A percentile compares a stretch with the other conserved stretches of the same genome.
Evolutionary conservation across 768 basidiomycete genomes (phyloP).

Genomic region (Agrocybe praecox): DNA sequence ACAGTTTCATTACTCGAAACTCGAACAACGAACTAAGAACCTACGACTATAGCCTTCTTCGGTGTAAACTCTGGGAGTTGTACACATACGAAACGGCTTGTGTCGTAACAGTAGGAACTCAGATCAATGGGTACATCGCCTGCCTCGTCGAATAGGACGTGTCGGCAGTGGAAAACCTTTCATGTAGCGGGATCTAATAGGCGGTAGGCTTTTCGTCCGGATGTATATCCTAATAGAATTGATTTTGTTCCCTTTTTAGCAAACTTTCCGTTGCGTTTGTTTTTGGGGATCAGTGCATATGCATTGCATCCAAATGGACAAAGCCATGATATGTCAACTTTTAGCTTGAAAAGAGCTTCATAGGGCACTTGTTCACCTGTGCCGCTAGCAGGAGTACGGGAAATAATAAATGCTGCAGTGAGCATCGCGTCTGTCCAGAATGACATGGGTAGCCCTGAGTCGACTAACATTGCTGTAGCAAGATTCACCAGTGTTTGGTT

Average conservation of each 20-base stretch:
- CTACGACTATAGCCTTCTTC: too few relatives aligned
- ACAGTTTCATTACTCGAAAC: too few relatives aligned
- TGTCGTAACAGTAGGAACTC: too few relatives aligned
- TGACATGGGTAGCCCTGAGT: constrained; percentile 18
- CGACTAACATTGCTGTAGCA: constrained; percentile 23
- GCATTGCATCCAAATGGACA: constrained; percentile 16
- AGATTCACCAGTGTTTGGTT: constrained; percentile 26
- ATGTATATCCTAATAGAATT: constrained; percentile 15
- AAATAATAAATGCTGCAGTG: constrained; percentile 21
- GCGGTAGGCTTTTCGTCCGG: constrained; percentile 14
- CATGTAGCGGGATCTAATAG: too few relatives aligned
- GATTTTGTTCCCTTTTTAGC: constrained; percentile 12
- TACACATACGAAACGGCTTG: too few relatives aligned
- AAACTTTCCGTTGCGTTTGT: constrained; percentile 16
- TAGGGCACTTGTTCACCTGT: constrained; percentile 19
- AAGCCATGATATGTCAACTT: constrained; percentile 12
- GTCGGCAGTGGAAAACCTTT: too few relatives aligned
- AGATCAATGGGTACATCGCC: too few relatives aligned
- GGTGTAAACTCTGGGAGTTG: too few relatives aligned
- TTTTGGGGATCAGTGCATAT: constrained; percentile 20
- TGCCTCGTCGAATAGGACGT: too few relatives aligned
- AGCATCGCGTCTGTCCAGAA: constrained; percentile 26
- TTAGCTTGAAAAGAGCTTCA: constrained; percentile 10
- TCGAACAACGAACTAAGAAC: too few relatives aligned
- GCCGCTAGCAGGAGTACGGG: constrained; percentile 18